Evolutionary conservation across 2,329 filamentous ascomycete species (phyloP).

Genomic region (Fusarium acutatum): DNA sequence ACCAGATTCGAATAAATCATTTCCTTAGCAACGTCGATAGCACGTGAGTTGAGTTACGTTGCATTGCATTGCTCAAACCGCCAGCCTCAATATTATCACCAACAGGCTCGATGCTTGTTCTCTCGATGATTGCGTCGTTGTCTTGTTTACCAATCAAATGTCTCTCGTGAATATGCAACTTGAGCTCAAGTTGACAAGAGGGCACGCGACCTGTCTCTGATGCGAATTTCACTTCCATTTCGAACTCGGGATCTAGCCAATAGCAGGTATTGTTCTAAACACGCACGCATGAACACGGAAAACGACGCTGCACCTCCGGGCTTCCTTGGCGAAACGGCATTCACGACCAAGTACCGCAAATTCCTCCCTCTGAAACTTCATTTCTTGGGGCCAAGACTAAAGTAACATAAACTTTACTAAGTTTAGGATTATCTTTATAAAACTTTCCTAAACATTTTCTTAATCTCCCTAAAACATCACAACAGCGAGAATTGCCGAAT

Average conservation of each 20-base stretch:
- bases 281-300: not conserved
- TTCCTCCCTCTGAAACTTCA: not conserved
- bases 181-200: not conserved
- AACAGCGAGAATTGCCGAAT: not conserved
- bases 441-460: not conserved
- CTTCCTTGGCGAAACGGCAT: not conserved
- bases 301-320: not conserved
- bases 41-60: not conserved
- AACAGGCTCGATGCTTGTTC: conserved; percentile 3
- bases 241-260: not conserved
- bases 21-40: conserved; percentile 14
- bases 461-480: not conserved
- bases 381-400: not conserved
- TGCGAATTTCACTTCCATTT: not conserved
- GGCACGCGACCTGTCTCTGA: conserved; percentile 19
- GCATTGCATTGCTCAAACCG: conserved; percentile 8
- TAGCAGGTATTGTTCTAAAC: not conserved
- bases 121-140: not conserved
- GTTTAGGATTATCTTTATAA: not conserved
- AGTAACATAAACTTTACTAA: not conserved
- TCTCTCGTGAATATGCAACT: not conserved
- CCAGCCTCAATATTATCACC: not conserved
- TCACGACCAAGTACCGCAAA: not conserved
- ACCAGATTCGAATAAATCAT: conserved; percentile 19
- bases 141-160: not conserved